Conservation (phyloP, 148 eudicot genomes). For the Amaranthus cruentus region DNA sequence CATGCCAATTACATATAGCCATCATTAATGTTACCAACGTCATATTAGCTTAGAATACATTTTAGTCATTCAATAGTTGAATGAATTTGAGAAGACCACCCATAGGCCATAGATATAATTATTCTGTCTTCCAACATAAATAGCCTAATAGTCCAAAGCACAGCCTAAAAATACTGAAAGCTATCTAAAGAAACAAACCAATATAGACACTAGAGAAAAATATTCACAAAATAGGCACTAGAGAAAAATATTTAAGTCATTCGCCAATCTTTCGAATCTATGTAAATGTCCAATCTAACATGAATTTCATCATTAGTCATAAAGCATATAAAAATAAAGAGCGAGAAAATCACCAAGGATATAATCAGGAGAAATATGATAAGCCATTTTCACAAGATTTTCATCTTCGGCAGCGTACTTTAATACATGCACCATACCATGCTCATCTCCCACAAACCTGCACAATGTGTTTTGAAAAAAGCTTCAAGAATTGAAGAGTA, state of each 20-base stretch:
- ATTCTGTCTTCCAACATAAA: not conserved
- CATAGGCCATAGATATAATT: not conserved
- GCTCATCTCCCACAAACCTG: conserved; percentile 35
- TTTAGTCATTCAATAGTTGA: too few relatives aligned
- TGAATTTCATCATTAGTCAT: not conserved
- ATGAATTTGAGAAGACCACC: too few relatives aligned
- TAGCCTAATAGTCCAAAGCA: not conserved
- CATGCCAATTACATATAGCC: too few relatives aligned
- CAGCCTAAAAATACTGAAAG: not conserved
- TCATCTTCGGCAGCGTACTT: conserved; percentile 22
- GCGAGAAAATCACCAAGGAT: conserved; percentile 22
- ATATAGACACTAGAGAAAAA: not conserved
- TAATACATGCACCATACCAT: conserved; percentile 25
- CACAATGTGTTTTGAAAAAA: conserved; percentile 6
- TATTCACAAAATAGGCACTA: too few relatives aligned
- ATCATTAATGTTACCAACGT: too few relatives aligned
- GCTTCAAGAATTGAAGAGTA: not conserved
- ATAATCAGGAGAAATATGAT: conserved; percentile 24
- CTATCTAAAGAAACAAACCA: not conserved
- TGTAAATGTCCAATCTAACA: not conserved
- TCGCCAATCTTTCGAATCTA: not conserved
- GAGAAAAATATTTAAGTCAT: not conserved
- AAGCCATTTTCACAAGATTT: conserved; percentile 25
- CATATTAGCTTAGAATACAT: too few relatives aligned
- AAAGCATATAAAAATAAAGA: conserved; percentile 1